Conservation (phyloP, 352 stramenopile species). For the Phytopythium kandeliae region DNA sequence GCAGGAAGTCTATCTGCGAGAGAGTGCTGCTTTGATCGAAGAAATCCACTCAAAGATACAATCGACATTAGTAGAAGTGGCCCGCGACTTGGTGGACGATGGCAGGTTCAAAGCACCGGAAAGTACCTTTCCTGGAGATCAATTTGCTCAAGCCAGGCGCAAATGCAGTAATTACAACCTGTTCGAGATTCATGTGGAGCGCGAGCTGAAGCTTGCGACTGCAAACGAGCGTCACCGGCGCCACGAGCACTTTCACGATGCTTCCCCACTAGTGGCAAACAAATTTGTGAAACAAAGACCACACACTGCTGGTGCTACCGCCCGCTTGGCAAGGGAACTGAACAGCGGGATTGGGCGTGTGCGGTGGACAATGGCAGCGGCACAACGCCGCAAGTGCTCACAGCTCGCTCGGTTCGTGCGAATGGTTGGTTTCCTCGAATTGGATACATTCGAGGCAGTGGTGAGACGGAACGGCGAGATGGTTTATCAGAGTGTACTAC, state of each 20-base stretch:
- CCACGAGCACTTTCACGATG: conserved; percentile 43
- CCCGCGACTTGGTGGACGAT: conserved; percentile 28
- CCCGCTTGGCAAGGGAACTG: neutral
- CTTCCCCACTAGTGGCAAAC: no score
- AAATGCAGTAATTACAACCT: conserved; percentile 62
- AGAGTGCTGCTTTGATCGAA: neutral
- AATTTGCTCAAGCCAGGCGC: conserved; percentile 44
- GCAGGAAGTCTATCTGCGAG: neutral
- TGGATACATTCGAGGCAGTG: conserved; percentile 35
- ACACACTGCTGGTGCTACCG: neutral
- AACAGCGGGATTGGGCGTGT: conserved; percentile 20
- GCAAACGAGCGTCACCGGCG: conserved; percentile 39
- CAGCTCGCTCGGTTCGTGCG: conserved; percentile 50
- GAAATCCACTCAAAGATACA: conserved; percentile 18
- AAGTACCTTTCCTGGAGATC: conserved; percentile 36
- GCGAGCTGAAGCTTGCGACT: conserved; percentile 40
- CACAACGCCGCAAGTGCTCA: conserved; percentile 45
- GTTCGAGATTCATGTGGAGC: conserved; percentile 47
- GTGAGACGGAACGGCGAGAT: conserved; percentile 37
- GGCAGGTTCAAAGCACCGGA: conserved; percentile 18
- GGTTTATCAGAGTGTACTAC: conserved; percentile 28
- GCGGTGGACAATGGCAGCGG: conserved; percentile 65
- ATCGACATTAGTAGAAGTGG: conserved; percentile 28
- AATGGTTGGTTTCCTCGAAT: conserved; percentile 49
- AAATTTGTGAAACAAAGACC: no score